Evolutionary conservation across 2,329 filamentous ascomycete species (phyloP), one percentile per base, ranked within the genome.

Genomic region (Colletotrichum phormii): DNA sequence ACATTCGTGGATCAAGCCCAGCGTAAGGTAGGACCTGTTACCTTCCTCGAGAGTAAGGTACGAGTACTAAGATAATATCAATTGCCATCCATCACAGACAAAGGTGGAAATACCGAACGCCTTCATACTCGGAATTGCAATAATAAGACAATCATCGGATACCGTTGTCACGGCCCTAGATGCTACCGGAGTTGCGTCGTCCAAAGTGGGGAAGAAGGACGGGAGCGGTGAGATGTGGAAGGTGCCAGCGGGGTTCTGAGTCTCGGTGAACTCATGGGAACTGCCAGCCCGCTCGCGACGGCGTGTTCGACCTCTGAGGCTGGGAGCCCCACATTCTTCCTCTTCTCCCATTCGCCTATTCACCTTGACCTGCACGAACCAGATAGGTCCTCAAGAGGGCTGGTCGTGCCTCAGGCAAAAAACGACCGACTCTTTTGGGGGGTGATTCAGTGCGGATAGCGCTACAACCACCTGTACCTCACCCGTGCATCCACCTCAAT

Each of bases 401-500:
- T 53, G 49, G 37, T 15, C 9, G 26, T 73, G 71, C 71, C 71
- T 73, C 42, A 73, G 71, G 71, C 71, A 46, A 65, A 65, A 24
- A 37, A 42, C 22, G 37, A 35, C 35, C 55, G 55, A 71, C 61
- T 33, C 54, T 64, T 70, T 51, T 64, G 49, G 60, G 66, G 70
- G 71, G 71, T 62, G 71, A 71, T 73, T 73, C 71, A 73, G 61
- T 73, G 66, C 60, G 66, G 71, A 67, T 73, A 73, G 71, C 71
- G 71, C 71, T 73, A 73, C 71, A 73, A 73, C 64, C 61, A 74
- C 42, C 62, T 75, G 73, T 72, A 71, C 74, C 72, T 71, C 55
- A 60, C 67, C 71, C 63, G 71, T 73, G 71, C 71, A 73, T 82
- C 80, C 81, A 73, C 71, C 71, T 71, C 71, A 82, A 81, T 83